Evolutionary conservation across 1,284 basidiomycete species (phyloP).

Genomic region (Melanopsichium pennsylvanicum): DNA sequence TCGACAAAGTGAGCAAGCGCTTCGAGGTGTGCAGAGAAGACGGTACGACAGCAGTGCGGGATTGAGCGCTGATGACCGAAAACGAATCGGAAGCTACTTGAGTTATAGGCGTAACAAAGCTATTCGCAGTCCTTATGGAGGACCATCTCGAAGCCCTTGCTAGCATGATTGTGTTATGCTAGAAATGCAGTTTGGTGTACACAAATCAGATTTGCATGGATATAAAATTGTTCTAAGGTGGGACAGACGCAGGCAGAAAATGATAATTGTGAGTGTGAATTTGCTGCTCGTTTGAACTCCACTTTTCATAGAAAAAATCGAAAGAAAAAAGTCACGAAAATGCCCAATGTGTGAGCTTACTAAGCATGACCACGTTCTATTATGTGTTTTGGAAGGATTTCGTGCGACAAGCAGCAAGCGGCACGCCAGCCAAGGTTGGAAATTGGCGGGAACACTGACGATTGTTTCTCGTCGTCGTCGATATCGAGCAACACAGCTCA

Average conservation of each 20-base stretch:
- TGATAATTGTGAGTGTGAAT: no score
- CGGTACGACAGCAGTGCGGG: background rate
- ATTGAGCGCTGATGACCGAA: background rate
- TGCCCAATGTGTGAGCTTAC: no score
- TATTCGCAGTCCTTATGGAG: constrained; percentile 1
- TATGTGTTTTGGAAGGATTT: background rate
- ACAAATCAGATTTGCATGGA: no score
- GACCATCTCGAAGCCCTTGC: constrained; percentile 26
- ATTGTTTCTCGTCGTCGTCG: constrained; percentile 11
- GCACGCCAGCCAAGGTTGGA: no score
- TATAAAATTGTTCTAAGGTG: no score
- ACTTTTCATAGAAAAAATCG: constrained; percentile 1
- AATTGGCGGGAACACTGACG: background rate
- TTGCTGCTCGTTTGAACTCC: no score
- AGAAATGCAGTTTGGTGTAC: no score
- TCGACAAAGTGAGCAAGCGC: constrained; percentile 14
- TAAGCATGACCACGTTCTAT: constrained; percentile 8
- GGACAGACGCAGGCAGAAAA: no score
- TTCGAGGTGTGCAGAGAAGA: background rate
- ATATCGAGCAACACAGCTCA: constrained; percentile 10
- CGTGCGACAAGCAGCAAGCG: constrained; percentile 21
- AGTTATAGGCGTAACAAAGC: constrained; percentile 1
- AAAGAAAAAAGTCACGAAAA: background rate
- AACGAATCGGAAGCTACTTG: constrained; percentile 11
- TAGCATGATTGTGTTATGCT: constrained; percentile 19